Evolutionary conservation across 805 yeast species (phyloP).

Genomic region (Brettanomyces bruxellensis): DNA sequence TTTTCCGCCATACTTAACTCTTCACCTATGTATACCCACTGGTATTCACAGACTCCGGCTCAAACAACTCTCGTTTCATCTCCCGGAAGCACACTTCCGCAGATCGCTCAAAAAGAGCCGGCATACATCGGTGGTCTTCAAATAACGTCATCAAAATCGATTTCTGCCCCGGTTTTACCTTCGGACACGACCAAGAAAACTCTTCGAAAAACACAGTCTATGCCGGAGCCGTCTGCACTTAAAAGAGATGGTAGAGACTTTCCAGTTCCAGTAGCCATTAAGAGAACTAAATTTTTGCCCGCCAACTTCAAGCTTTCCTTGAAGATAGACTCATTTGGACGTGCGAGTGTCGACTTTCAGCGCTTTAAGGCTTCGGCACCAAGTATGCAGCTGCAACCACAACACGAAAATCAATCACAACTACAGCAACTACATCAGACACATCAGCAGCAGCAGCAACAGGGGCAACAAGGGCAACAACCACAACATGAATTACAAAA

Average conservation of each 20-base stretch:
- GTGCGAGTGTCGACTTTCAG: slow-evolving; percentile 22
- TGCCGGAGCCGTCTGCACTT: not conserved
- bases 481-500: not conserved
- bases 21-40: slow-evolving; percentile 26
- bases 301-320: slow-evolving; percentile 15
- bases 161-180: not conserved
- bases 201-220: not conserved
- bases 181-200: not conserved
- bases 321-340: slow-evolving; percentile 18
- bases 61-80: slow-evolving; percentile 8
- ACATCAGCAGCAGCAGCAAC: not conserved
- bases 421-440: not conserved
- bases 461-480: not conserved
- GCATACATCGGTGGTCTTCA: not conserved
- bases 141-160: too few species aligned
- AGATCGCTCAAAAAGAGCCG: not conserved
- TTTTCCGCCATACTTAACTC: slow-evolving; percentile 25
- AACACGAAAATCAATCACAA: too few species aligned
- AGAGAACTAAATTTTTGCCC: slow-evolving; percentile 7
- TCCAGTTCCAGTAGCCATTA: not conserved
- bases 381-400: not conserved
- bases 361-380: slow-evolving; percentile 10
- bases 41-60: slow-evolving; percentile 23
- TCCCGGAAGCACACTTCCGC: slow-evolving; percentile 5
- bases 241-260: not conserved